Evolutionary conservation across 164 flowering plant species (phyloP).

Genomic region (Annona squamosa): DNA sequence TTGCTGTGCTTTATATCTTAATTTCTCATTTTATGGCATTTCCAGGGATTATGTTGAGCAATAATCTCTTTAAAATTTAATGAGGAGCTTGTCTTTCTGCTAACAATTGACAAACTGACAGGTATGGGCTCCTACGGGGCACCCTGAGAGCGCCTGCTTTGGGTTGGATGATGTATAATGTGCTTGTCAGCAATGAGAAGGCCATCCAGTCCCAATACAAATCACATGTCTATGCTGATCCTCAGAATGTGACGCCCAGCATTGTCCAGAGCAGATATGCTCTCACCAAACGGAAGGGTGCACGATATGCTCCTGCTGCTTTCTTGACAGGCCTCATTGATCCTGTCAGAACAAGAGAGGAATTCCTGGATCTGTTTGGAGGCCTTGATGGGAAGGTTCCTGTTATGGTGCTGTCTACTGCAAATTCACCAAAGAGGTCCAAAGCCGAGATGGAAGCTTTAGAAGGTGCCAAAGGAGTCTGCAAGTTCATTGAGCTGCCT

Average conservation of each 20-base stretch:
- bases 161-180: constrained; percentile 97
- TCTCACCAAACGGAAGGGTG: constrained; percentile 70
- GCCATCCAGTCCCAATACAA: constrained; percentile 86
- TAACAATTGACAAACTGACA: constrained; percentile 16
- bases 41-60: not conserved
- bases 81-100: not conserved
- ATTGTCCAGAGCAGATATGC: constrained; percentile 66
- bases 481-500: constrained; percentile 71
- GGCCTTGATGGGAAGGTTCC: constrained; percentile 55
- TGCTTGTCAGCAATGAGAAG: constrained; percentile 92
- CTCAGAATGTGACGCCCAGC: constrained; percentile 67
- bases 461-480: constrained; percentile 73
- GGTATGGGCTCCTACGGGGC: constrained; percentile 83
- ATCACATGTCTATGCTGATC: constrained; percentile 88
- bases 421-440: constrained; percentile 77
- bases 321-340: constrained; percentile 93
- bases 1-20: not conserved
- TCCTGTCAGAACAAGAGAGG: constrained; percentile 73
- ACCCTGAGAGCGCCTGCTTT: constrained; percentile 87
- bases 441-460: constrained; percentile 95
- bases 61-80: not conserved
- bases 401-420: constrained; percentile 55
- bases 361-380: constrained; percentile 64
- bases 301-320: constrained; percentile 93
- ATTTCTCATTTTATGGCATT: not conserved